Percentiles rank a stretch among this genome's conserved stretches.
Evolutionary conservation across 768 basidiomycete genomes (phyloP).

Genomic region (Neoboletus brunneissimus): DNA sequence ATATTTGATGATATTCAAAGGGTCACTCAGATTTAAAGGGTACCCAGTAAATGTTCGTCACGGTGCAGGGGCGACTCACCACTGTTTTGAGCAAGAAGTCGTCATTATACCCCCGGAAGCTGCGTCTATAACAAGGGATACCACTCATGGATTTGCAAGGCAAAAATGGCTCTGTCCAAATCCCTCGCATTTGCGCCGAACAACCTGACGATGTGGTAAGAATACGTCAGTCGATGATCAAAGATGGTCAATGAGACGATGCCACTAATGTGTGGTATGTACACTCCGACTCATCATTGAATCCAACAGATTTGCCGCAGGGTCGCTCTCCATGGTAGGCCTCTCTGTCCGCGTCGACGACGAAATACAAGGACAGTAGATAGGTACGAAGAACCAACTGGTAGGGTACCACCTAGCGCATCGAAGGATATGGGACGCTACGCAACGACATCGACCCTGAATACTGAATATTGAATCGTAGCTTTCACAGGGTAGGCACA

Average conservation of each 20-base stretch:
- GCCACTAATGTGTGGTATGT: not conserved
- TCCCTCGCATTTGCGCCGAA: conserved; percentile 12
- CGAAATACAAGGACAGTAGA: too few species aligned
- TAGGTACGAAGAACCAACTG: not conserved
- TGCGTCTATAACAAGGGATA: not conserved
- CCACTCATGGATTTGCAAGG: not conserved
- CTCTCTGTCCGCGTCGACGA: not conserved
- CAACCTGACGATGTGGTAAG: not conserved
- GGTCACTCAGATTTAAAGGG: not conserved
- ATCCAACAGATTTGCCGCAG: conserved; percentile 5
- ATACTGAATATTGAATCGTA: not conserved
- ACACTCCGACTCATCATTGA: conserved; percentile 1
- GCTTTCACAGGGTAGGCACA: too few species aligned
- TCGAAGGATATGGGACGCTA: too few species aligned
- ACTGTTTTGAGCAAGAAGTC: not conserved
- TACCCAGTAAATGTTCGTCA: too few species aligned
- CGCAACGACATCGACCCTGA: not conserved
- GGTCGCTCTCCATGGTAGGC: not conserved
- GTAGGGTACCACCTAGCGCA: too few species aligned
- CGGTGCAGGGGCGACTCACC: conserved; percentile 2
- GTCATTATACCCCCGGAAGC: too few species aligned
- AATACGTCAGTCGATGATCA: not conserved
- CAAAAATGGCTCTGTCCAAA: not conserved
- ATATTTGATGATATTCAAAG: too few species aligned
- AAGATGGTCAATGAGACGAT: not conserved